phyloP scores from a whole-genome alignment of 2,329 filamentous ascomycete species.

The Diaporthe velutina region DNA sequence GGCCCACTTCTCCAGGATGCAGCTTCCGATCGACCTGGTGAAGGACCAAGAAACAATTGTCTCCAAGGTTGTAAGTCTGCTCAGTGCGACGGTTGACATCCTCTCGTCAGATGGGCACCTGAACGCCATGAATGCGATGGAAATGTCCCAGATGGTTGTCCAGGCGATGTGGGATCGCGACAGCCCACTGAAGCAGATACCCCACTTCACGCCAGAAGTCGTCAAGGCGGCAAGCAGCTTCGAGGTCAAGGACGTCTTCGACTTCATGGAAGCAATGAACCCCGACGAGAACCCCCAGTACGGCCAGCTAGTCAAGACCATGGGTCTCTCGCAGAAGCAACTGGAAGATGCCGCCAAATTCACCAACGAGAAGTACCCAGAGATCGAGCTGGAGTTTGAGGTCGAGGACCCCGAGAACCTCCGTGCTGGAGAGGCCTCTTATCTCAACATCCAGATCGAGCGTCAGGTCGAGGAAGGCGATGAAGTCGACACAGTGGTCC shows the following conservation, averaged over 20 bases:
- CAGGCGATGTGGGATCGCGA: constrained; percentile 99
- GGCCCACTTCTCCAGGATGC: constrained; percentile 97
- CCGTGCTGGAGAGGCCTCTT: constrained; percentile 82
- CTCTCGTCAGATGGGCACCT: constrained; percentile 95
- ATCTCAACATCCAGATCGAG: constrained; percentile 86
- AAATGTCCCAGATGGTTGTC: constrained; percentile 99
- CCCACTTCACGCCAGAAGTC: constrained; percentile 87
- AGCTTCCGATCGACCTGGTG: constrained; percentile 92
- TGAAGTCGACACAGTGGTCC: constrained; percentile 85
- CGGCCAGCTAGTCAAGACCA: constrained; percentile 78
- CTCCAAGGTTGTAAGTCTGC: constrained; percentile 84
- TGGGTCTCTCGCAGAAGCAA: constrained; percentile 85
- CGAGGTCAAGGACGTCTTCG: constrained; percentile 93
- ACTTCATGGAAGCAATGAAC: constrained; percentile 99
- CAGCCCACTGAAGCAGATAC: constrained; percentile 96
- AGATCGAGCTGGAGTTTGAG: constrained; percentile 91
- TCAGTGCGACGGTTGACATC: constrained; percentile 94
- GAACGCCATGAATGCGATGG: constrained; percentile 98
- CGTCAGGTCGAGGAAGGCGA: constrained; percentile 82
- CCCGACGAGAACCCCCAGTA: constrained; percentile 92
- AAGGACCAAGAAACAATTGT: constrained; percentile 95
- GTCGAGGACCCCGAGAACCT: constrained; percentile 85
- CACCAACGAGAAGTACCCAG: constrained; percentile 96
- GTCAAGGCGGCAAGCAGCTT: constrained; percentile 86
- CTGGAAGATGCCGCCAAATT: constrained; percentile 92